Conservation (phyloP, 768 basidiomycete species). For the Pisolithus orientalis region DNA sequence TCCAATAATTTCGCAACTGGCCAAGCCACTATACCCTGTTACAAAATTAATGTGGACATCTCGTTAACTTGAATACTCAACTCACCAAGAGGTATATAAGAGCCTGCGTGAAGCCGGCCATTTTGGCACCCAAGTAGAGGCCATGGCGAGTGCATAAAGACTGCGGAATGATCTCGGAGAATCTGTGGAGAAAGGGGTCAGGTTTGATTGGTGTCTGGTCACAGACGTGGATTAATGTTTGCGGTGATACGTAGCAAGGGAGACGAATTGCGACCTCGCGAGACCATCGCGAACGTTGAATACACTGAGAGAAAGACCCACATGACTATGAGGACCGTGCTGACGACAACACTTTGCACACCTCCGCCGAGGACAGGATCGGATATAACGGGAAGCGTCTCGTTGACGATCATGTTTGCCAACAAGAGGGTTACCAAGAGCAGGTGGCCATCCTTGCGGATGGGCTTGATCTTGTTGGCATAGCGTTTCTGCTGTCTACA, state of each 20-base stretch:
- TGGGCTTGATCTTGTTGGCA: slow-evolving; percentile 81
- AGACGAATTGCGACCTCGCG: neutral
- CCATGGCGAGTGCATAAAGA: slow-evolving; percentile 90
- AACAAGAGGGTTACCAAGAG: slow-evolving; percentile 78
- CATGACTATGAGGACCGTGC: slow-evolving; percentile 85
- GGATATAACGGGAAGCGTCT: slow-evolving; percentile 78
- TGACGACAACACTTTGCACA: slow-evolving; percentile 68
- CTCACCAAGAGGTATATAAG: slow-evolving; percentile 67
- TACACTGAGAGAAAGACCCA: slow-evolving; percentile 35
- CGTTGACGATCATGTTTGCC: slow-evolving; percentile 91
- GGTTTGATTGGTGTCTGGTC: neutral
- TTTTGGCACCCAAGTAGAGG: slow-evolving; percentile 81
- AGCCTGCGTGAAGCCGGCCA: slow-evolving; percentile 62
- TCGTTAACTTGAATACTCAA: neutral
- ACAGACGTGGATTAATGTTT: neutral
- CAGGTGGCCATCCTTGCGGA: slow-evolving; percentile 78
- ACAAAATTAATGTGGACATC: neutral
- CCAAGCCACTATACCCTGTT: slow-evolving; percentile 71
- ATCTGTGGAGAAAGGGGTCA: slow-evolving; percentile 39
- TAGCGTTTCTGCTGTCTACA: slow-evolving; percentile 72
- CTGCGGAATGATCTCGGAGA: slow-evolving; percentile 89
- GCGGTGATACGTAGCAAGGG: neutral
- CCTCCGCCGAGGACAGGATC: slow-evolving; percentile 79
- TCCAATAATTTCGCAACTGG: slow-evolving; percentile 82
- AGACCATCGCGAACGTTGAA: neutral